Evolutionary conservation across 805 yeast genomes (phyloP).

Genomic region (Zygosaccharomyces gambellarensis): DNA sequence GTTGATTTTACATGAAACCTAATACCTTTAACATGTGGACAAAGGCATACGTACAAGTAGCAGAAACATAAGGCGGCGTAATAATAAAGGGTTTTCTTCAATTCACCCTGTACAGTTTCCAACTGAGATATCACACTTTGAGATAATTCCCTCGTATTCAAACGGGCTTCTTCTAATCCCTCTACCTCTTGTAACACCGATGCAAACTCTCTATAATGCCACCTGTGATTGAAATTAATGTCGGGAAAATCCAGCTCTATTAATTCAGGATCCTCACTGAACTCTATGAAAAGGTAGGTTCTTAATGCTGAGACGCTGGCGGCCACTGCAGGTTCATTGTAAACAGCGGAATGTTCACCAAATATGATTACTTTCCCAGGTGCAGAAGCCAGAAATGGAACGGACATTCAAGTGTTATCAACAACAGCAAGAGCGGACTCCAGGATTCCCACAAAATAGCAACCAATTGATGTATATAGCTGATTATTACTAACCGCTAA

Average conservation of each 20-base stretch:
- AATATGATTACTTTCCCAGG: conserved; percentile 95
- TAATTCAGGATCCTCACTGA: conserved; percentile 36
- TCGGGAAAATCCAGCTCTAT: conserved; percentile 79
- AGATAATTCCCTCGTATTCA: conserved; percentile 50
- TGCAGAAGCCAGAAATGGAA: conserved; percentile 76
- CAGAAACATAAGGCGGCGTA: conserved; percentile 80
- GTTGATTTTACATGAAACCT: conserved; percentile 72
- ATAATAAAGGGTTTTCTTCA: conserved; percentile 57
- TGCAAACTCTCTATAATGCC: conserved; percentile 41
- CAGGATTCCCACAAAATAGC: not conserved
- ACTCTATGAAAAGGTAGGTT: conserved; percentile 67
- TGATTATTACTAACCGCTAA: not conserved
- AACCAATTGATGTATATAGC: not conserved
- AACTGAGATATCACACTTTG: conserved; percentile 53
- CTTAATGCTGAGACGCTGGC: conserved; percentile 79
- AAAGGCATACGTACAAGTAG: conserved; percentile 63
- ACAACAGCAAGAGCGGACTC: not conserved
- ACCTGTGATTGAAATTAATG: conserved; percentile 57
- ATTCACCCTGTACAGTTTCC: conserved; percentile 40
- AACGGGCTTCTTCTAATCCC: conserved; percentile 15
- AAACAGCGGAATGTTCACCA: conserved; percentile 97
- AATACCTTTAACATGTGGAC: conserved; percentile 47
- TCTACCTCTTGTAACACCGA: conserved; percentile 18
- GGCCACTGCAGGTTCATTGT: conserved; percentile 90
- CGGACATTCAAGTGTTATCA: conserved; percentile 9